A percentile compares a stretch with the other conserved stretches of the same genome.
Conservation (phyloP, 768 basidiomycete species). For the Cubamyces sp. region DNA sequence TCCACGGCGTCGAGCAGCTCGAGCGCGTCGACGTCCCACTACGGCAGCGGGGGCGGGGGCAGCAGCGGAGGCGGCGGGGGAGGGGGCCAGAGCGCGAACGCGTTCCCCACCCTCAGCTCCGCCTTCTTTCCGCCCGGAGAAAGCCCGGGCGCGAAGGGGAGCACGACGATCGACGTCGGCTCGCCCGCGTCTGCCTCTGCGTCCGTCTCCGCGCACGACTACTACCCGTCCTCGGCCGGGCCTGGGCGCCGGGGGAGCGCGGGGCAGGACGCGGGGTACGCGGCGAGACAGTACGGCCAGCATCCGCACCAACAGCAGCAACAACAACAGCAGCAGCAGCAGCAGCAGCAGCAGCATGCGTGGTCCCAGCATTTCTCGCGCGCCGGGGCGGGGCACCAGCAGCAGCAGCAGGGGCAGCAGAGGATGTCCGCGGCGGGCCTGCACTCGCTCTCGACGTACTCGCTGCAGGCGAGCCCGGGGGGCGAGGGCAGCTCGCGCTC, state of each 20-base stretch:
- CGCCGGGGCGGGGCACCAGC: neutral
- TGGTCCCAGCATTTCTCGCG: slow-evolving; percentile 16
- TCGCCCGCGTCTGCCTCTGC: slow-evolving; percentile 37
- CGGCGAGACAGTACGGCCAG: neutral
- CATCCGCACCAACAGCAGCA: neutral
- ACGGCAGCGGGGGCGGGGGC: neutral
- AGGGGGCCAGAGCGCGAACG: neutral
- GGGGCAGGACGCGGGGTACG: slow-evolving; percentile 1
- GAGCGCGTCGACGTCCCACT: slow-evolving; percentile 24
- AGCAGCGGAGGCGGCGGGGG: neutral
- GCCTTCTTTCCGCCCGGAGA: slow-evolving; percentile 56
- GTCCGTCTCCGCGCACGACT: slow-evolving; percentile 37
- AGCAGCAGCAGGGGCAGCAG: slow-evolving; percentile 2
- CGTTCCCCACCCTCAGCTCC: slow-evolving; percentile 58
- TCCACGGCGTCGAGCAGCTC: slow-evolving; percentile 30
- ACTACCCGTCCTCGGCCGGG: slow-evolving; percentile 8
- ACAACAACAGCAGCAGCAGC: neutral
- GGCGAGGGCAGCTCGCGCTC: slow-evolving; percentile 16
- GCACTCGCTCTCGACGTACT: slow-evolving; percentile 17
- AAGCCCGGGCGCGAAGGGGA: slow-evolving; percentile 35
- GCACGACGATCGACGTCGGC: slow-evolving; percentile 32
- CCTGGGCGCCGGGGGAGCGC: slow-evolving; percentile 8
- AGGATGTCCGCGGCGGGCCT: neutral
- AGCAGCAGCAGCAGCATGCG: slow-evolving; percentile 4
- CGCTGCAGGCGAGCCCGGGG: slow-evolving; percentile 18